A percentile compares a stretch with the other conserved stretches of the same genome.
These are phyloP conservation scores for Plantago elongata DNA, from an alignment of 257 asterid genomes.

Conservation along the genomic window DNA sequence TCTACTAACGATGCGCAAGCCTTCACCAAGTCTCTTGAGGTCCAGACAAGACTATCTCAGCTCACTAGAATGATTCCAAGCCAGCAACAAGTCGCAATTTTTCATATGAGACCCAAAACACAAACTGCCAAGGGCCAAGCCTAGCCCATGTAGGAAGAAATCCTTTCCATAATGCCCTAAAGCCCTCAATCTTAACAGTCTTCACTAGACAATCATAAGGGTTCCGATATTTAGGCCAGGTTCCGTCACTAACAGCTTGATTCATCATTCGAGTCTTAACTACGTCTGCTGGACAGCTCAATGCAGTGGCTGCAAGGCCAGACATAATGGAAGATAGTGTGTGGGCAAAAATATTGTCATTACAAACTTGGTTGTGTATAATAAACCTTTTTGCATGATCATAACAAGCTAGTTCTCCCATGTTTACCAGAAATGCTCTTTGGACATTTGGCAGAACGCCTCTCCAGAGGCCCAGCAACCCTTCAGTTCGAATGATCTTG, in stretches of 20 bases:
- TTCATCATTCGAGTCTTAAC: constrained; percentile 88
- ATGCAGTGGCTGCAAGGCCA: constrained; percentile 64
- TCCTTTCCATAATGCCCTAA: constrained; percentile 79
- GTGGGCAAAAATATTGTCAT: constrained; percentile 76
- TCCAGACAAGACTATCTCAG: background rate
- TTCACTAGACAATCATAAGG: constrained; percentile 67
- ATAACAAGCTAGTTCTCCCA: constrained; percentile 91
- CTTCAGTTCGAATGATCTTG: constrained; percentile 54
- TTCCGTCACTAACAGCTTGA: constrained; percentile 33
- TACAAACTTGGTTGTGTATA: constrained; percentile 42
- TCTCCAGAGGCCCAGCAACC: constrained; percentile 71
- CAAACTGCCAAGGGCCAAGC: constrained; percentile 97
- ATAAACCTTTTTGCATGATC: constrained; percentile 72
- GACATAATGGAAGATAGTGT: constrained; percentile 71
- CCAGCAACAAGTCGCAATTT: constrained; percentile 63
- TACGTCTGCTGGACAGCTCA: constrained; percentile 91
- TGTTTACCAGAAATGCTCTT: constrained; percentile 79
- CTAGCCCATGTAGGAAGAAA: constrained; percentile 94
- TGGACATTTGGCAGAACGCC: constrained; percentile 75
- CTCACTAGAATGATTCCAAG: constrained; percentile 50
- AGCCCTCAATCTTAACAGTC: constrained; percentile 69
- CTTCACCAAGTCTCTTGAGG: background rate
- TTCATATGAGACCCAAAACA: constrained; percentile 88
- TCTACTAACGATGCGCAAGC: background rate
- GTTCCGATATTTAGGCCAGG: constrained; percentile 38